These are phyloP conservation scores for Ophiostoma himal-ulmi DNA, from an alignment of 2,329 filamentous ascomycete species.

Conservation along the genomic window DNA sequence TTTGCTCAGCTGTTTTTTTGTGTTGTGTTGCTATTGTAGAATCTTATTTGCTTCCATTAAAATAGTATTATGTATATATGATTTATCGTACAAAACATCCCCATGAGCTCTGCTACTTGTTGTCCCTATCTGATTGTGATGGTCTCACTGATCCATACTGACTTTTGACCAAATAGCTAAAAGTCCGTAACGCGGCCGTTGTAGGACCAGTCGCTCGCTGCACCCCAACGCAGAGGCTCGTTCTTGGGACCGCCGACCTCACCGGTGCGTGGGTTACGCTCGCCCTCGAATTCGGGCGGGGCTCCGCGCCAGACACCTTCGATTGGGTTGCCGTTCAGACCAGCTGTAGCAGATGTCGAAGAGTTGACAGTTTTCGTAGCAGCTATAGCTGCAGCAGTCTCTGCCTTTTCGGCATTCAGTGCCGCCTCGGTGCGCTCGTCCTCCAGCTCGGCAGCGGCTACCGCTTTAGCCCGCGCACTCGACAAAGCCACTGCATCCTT, in stretches of 20 bases:
- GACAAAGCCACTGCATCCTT: slow-evolving; percentile 10
- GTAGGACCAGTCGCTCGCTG: slow-evolving; percentile 75
- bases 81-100: background rate
- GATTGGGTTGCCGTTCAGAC: slow-evolving; percentile 24
- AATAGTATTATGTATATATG: background rate
- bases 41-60: background rate
- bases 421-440: slow-evolving; percentile 42
- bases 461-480: slow-evolving; percentile 10
- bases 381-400: background rate
- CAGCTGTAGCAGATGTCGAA: slow-evolving; percentile 11
- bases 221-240: slow-evolving; percentile 85
- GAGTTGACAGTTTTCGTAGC: background rate
- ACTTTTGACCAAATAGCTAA: slow-evolving; percentile 14
- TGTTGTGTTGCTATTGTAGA: background rate
- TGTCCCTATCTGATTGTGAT: background rate
- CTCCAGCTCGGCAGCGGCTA: slow-evolving; percentile 22
- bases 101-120: too few species aligned
- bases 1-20: background rate
- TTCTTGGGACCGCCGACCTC: slow-evolving; percentile 97
- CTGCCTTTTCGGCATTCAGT: slow-evolving; percentile 40
- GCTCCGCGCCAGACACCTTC: slow-evolving; percentile 68
- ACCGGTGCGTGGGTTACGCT: slow-evolving; percentile 86
- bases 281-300: slow-evolving; percentile 86
- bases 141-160: background rate
- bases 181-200: slow-evolving; percentile 96